Conservation (phyloP, 495 filamentous ascomycete genomes). For the Neurospora sp. region DNA sequence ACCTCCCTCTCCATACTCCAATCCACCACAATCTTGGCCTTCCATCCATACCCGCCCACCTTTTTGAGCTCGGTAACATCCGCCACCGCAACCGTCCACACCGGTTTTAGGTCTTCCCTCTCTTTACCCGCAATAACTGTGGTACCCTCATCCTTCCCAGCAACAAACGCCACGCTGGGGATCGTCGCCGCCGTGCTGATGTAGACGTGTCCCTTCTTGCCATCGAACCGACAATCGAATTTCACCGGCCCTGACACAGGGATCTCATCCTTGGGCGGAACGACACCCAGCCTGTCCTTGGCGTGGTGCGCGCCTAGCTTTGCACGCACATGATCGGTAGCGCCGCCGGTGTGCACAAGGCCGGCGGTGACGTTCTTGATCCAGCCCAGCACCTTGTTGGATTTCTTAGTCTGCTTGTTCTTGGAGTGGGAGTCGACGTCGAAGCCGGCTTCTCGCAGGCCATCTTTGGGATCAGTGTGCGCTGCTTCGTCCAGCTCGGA, state of each 20-base stretch:
- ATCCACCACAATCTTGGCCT: constrained; percentile 74
- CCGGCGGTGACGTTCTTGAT: constrained; percentile 62
- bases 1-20: constrained; percentile 71
- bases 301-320: constrained; percentile 56
- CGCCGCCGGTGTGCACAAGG: constrained; percentile 57
- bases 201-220: constrained; percentile 62
- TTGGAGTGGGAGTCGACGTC: constrained; percentile 40
- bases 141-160: constrained; percentile 16
- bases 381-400: constrained; percentile 50
- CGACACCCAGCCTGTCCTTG: constrained; percentile 59
- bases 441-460: constrained; percentile 19
- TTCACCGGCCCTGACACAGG: constrained; percentile 55
- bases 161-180: constrained; percentile 50
- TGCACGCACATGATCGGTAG: constrained; percentile 58
- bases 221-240: constrained; percentile 62
- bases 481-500: constrained; percentile 36
- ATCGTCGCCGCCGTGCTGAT: constrained; percentile 52
- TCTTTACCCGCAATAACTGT: constrained; percentile 36
- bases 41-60: constrained; percentile 80
- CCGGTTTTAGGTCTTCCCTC: constrained; percentile 42
- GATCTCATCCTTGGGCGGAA: constrained; percentile 39
- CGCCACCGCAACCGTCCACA: constrained; percentile 43
- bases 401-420: constrained; percentile 27
- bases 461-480: constrained; percentile 23
- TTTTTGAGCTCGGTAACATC: constrained; percentile 62